Conservation (phyloP, 1,284 basidiomycete genomes). For the Cutaneotrichosporon sp. region DNA sequence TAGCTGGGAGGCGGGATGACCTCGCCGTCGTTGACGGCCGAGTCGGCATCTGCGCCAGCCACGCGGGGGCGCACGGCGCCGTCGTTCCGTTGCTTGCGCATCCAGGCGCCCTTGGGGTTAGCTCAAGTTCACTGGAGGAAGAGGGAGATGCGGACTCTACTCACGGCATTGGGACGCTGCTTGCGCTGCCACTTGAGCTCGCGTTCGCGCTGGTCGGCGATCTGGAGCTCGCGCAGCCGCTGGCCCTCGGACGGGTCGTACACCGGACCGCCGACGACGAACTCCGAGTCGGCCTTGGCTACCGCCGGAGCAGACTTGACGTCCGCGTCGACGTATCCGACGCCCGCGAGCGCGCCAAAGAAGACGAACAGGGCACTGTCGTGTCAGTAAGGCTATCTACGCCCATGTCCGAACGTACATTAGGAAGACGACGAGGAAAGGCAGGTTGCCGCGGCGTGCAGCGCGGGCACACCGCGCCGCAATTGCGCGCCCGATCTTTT, state of each 20-base stretch:
- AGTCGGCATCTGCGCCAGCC: neutral
- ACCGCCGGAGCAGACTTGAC: neutral
- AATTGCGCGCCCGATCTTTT: conserved; percentile 28
- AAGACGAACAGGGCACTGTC: conserved; percentile 45
- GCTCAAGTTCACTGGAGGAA: too few species aligned
- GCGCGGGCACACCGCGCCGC: conserved; percentile 23
- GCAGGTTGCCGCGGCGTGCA: conserved; percentile 31
- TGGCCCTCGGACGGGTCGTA: conserved; percentile 27
- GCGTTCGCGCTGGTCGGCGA: conserved; percentile 35
- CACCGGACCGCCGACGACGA: conserved; percentile 33
- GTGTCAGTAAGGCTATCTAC: neutral
- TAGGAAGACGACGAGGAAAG: conserved; percentile 35
- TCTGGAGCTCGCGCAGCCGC: conserved; percentile 20
- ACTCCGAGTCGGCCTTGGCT: conserved; percentile 12
- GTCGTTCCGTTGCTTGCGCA: conserved; percentile 40
- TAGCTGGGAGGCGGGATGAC: neutral
- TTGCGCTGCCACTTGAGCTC: conserved; percentile 41
- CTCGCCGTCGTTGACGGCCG: neutral
- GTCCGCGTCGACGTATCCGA: conserved; percentile 42
- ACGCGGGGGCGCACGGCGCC: conserved; percentile 17
- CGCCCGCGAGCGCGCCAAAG: conserved; percentile 44
- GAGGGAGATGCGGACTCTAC: conserved; percentile 9
- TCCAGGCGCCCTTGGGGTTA: conserved; percentile 41
- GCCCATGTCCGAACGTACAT: conserved; percentile 21
- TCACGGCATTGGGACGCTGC: conserved; percentile 46